Evolutionary conservation across 1,284 basidiomycete species (phyloP).

Genomic region (Rhizopogon parksii): DNA sequence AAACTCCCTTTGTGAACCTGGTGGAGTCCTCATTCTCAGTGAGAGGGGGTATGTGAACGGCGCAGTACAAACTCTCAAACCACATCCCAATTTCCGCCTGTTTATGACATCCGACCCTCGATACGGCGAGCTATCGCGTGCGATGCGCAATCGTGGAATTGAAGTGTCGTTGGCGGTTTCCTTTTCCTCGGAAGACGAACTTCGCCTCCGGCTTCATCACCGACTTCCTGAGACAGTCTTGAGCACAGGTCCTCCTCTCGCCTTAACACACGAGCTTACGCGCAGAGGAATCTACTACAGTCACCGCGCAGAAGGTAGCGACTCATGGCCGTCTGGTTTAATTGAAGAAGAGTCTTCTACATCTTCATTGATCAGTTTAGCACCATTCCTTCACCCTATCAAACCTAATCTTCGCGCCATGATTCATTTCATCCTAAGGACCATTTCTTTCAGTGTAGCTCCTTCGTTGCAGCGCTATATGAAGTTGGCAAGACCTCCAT

Average conservation of each 20-base stretch:
- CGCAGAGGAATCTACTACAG: conserved; percentile 21
- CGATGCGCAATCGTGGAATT: conserved; percentile 97
- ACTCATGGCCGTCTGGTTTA: conserved; percentile 24
- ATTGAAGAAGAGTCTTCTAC: conserved; percentile 45
- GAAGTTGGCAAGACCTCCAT: conserved; percentile 11
- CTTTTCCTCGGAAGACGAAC: conserved; percentile 38
- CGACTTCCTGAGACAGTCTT: conserved; percentile 37
- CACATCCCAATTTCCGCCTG: conserved; percentile 86
- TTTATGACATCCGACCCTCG: conserved; percentile 93
- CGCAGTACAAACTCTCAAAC: conserved; percentile 66
- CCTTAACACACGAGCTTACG: conserved; percentile 20
- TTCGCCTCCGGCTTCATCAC: conserved; percentile 40
- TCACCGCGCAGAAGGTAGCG: background rate
- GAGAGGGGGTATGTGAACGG: conserved; percentile 86
- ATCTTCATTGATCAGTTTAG: conserved; percentile 35
- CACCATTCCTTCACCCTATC: conserved; percentile 23
- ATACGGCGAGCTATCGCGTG: conserved; percentile 91
- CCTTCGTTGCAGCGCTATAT: conserved; percentile 32
- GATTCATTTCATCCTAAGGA: conserved; percentile 38
- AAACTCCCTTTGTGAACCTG: conserved; percentile 91
- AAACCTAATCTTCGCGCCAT: conserved; percentile 22
- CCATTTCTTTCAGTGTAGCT: conserved; percentile 30
- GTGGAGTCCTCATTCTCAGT: conserved; percentile 77
- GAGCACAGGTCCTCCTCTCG: conserved; percentile 9
- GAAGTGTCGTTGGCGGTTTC: conserved; percentile 60